phyloP scores from a whole-genome alignment of 2,329 filamentous ascomycete genomes.

The Fusarium secorum region DNA sequence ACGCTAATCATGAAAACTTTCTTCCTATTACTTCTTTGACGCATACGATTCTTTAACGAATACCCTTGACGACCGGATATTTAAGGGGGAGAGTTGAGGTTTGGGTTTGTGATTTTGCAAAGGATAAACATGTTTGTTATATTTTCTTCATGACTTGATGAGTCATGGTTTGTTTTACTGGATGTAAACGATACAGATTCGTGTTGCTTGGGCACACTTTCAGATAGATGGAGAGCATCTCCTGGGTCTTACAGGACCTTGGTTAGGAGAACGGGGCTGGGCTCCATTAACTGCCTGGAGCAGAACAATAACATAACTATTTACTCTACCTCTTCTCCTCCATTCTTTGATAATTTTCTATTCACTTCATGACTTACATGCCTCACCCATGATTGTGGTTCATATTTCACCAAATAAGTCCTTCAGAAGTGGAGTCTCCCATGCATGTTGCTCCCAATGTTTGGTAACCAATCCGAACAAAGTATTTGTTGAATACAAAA shows the following conservation, averaged over 20 bases:
- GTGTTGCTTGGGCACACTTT: conserved; percentile 22
- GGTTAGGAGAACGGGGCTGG: conserved; percentile 32
- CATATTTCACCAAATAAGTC: background rate
- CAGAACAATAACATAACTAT: conserved; percentile 28
- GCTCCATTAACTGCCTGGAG: conserved; percentile 41
- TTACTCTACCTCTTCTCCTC: background rate
- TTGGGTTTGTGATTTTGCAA: conserved; percentile 12
- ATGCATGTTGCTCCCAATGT: conserved; percentile 14
- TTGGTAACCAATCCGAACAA: conserved; percentile 36
- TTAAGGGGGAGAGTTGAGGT: conserved; percentile 9
- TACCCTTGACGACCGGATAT: conserved; percentile 28
- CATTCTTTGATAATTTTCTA: background rate
- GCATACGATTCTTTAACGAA: conserved; percentile 39
- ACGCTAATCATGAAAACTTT: conserved; percentile 23
- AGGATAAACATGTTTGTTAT: conserved; percentile 23
- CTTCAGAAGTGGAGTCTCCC: conserved; percentile 33
- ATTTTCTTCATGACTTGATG: conserved; percentile 18
- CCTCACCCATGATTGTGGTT: background rate
- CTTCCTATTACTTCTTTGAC: conserved; percentile 23
- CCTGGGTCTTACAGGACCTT: background rate
- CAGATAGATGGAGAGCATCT: conserved; percentile 27
- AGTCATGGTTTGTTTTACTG: conserved; percentile 18
- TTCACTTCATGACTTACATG: background rate
- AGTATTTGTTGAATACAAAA: conserved; percentile 6
- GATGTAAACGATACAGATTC: conserved; percentile 14